Evolutionary conservation across 345 rosid genomes (phyloP).

Genomic region (Brassica incana): DNA sequence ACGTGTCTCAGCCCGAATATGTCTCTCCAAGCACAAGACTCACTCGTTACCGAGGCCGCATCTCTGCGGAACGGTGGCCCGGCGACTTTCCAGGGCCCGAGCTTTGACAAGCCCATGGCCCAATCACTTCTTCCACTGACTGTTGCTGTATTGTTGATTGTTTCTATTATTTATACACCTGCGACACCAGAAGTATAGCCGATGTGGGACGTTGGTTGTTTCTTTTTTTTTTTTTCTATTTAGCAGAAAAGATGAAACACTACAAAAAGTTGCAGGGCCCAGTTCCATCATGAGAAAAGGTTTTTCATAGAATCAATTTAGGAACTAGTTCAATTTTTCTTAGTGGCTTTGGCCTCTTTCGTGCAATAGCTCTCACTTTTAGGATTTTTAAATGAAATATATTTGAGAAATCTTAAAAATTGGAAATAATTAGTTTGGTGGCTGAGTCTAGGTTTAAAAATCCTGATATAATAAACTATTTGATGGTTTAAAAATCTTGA

Average conservation of each 20-base stretch:
- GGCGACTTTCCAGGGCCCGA: slow-evolving; percentile 1
- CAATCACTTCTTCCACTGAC: slow-evolving; percentile 6
- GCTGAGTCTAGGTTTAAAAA: too few species aligned
- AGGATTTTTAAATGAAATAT: too few species aligned
- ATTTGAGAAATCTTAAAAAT: too few species aligned
- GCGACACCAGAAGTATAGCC: background rate
- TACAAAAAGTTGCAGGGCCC: background rate
- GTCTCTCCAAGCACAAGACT: background rate
- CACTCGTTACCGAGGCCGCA: slow-evolving; percentile 11
- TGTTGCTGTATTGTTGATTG: rapidly evolving
- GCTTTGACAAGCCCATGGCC: slow-evolving; percentile 2
- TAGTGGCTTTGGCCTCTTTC: too few species aligned
- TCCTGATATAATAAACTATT: too few species aligned
- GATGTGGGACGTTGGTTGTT: background rate
- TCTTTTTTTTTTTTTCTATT: background rate
- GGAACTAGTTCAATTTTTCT: too few species aligned
- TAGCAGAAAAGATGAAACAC: too few species aligned
- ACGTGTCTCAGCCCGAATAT: background rate
- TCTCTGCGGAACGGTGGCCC: slow-evolving; percentile 12
- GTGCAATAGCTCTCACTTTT: too few species aligned
- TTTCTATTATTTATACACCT: background rate
- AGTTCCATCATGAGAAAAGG: too few species aligned
- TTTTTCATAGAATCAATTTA: too few species aligned
- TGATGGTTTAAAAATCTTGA: too few species aligned
- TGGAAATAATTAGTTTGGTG: too few species aligned